Conservation (phyloP, 805 yeast genomes). For the Wickerhamiella hasegawae region DNA sequence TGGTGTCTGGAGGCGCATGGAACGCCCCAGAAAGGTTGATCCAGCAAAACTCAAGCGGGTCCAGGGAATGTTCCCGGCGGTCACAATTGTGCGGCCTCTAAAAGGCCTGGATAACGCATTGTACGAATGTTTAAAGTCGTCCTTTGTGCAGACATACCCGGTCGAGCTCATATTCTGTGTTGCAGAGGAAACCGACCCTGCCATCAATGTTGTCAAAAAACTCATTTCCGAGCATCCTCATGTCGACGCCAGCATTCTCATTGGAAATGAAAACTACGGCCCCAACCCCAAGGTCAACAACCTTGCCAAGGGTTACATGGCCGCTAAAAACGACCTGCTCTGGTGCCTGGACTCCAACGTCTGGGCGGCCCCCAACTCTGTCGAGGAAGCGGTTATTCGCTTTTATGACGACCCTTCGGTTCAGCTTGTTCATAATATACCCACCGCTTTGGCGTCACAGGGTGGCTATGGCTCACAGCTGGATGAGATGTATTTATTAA, state of each 20-base stretch:
- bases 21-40: background rate
- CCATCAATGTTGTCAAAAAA: conserved; percentile 37
- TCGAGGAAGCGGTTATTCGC: conserved; percentile 42
- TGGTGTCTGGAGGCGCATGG: conserved; percentile 2
- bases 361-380: conserved; percentile 51
- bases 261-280: conserved; percentile 40
- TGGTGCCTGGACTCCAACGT: conserved; percentile 85
- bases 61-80: conserved; percentile 31
- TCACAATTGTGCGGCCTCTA: conserved; percentile 65
- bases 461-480: conserved; percentile 43
- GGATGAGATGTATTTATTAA: conserved; percentile 72
- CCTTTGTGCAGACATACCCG: conserved; percentile 57
- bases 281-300: conserved; percentile 86
- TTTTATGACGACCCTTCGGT: conserved; percentile 29
- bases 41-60: background rate
- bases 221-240: conserved; percentile 39
- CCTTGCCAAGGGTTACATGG: conserved; percentile 59
- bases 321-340: conserved; percentile 53
- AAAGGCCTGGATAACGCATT: conserved; percentile 74
- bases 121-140: conserved; percentile 46
- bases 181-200: conserved; percentile 45
- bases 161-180: conserved; percentile 67
- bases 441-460: conserved; percentile 22
- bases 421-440: conserved; percentile 67
- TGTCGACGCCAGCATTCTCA: conserved; percentile 40